Conservation (phyloP, 225 moss, liverwort and hornwort genomes). For the Antitrichia curtipendula region DNA sequence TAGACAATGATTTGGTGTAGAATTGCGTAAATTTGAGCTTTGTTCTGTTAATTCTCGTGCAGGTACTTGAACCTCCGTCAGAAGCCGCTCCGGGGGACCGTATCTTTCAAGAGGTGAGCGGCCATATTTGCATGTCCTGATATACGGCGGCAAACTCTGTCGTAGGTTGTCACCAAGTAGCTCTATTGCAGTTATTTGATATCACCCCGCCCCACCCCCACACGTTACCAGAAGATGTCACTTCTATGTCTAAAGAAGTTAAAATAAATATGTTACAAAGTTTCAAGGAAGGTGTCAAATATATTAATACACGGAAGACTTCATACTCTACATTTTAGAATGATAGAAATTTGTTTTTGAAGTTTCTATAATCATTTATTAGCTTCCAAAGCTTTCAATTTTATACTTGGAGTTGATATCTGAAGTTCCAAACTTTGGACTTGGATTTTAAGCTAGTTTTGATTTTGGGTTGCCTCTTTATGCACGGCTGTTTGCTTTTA, state of each 20-base stretch:
- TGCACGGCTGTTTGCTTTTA: neutral
- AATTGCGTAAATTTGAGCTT: neutral
- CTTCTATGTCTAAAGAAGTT: neutral
- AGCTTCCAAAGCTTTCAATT: neutral
- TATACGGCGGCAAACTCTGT: neutral
- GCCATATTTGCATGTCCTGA: neutral
- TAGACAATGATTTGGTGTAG: neutral
- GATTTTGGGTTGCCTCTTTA: neutral
- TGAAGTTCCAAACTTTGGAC: neutral
- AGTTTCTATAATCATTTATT: no score
- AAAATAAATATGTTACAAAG: neutral
- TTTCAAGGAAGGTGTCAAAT: neutral
- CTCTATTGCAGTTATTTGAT: neutral
- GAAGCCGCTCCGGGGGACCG: slow-evolving; percentile 61
- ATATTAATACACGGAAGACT: neutral
- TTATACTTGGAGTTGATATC: neutral
- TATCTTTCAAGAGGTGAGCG: slow-evolving; percentile 62
- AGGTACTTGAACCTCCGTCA: slow-evolving; percentile 77
- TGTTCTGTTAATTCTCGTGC: neutral
- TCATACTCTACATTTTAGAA: neutral
- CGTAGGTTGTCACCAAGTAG: neutral
- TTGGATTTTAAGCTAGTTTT: neutral
- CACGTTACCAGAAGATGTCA: neutral
- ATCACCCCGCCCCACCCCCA: no score
- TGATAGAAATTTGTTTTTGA: no score